Percentiles rank a stretch among this genome's conserved stretches.
Evolutionary conservation across 345 rosid genomes (phyloP).

Genomic region (Firmiana major): DNA sequence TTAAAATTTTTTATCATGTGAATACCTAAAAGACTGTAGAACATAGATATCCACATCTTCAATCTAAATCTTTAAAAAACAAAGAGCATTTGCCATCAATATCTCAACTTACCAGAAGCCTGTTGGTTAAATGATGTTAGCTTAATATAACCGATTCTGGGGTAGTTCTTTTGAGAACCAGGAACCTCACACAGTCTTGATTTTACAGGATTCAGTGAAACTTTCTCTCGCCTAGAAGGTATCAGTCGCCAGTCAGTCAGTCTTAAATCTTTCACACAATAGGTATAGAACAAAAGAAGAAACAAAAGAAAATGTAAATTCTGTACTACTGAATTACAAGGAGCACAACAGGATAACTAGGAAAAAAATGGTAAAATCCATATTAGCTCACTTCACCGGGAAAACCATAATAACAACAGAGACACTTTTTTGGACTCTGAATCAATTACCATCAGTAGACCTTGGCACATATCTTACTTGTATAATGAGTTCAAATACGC

Average conservation of each 20-base stretch:
- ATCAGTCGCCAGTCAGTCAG: constrained; percentile 15
- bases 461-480: background rate
- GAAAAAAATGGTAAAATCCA: background rate
- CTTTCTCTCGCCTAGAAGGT: constrained; percentile 67
- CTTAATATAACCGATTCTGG: constrained; percentile 87
- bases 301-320: background rate
- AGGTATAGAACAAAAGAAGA: background rate
- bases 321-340: background rate
- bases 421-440: background rate
- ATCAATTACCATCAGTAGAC: background rate
- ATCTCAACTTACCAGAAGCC: constrained; percentile 62
- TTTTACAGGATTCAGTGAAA: constrained; percentile 85
- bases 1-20: background rate
- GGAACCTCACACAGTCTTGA: constrained; percentile 76
- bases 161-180: constrained; percentile 61
- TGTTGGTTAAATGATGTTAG: constrained; percentile 79
- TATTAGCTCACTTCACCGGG: background rate
- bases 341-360: background rate
- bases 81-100: background rate
- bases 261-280: background rate
- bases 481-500: background rate
- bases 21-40: background rate
- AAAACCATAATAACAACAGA: background rate
- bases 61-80: background rate
- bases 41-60: background rate